Conservation (phyloP, 179 eudicot genomes). For the Silene coronaria region DNA sequence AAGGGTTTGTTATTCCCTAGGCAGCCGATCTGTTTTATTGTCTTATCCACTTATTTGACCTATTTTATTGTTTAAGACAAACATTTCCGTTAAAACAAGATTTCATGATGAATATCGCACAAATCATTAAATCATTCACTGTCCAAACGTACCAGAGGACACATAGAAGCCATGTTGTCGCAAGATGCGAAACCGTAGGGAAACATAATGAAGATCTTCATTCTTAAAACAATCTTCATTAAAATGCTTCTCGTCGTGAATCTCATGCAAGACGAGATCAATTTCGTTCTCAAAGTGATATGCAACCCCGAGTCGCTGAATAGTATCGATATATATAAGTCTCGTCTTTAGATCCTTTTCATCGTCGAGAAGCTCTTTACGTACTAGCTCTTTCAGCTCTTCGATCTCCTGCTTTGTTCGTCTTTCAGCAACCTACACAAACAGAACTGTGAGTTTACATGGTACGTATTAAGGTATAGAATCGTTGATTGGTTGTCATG, state of each 20-base stretch:
- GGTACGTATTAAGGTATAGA: too few relatives aligned
- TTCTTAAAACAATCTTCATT: background rate
- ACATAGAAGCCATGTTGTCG: conserved; percentile 16
- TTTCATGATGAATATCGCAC: too few relatives aligned
- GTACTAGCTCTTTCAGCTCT: background rate
- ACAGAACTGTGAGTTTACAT: too few relatives aligned
- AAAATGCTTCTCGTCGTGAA: background rate
- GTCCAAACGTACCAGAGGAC: conserved; percentile 12
- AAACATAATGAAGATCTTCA: conserved; percentile 2
- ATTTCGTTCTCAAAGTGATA: conserved; percentile 14
- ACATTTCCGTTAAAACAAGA: too few relatives aligned
- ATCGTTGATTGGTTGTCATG: too few relatives aligned
- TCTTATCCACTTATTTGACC: too few relatives aligned
- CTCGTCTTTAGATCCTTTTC: background rate
- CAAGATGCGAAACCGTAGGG: conserved; percentile 15
- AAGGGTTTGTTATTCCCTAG: too few relatives aligned
- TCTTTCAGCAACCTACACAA: background rate
- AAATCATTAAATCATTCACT: too few relatives aligned
- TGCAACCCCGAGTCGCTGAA: background rate
- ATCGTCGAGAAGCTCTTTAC: background rate
- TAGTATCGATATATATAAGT: background rate
- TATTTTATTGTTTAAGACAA: too few relatives aligned
- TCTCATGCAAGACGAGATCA: background rate
- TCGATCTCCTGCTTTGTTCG: background rate
- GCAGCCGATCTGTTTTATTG: too few relatives aligned